Evolutionary conservation across 2,329 filamentous ascomycete species (phyloP).

Genomic region (Tolypocladium nubicola): DNA sequence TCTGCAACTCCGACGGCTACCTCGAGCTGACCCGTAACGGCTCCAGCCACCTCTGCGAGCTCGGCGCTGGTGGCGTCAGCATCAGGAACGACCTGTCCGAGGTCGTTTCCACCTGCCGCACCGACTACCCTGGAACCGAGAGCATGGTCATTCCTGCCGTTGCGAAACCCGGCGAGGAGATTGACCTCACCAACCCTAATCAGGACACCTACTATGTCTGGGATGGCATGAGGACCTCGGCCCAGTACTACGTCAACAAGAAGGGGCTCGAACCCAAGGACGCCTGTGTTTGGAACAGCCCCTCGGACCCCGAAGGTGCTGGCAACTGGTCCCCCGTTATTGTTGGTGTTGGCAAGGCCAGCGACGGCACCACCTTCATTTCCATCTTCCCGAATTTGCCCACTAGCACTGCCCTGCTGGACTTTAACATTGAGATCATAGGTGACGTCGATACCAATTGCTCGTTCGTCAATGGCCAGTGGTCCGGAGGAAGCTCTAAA

Average conservation of each 20-base stretch:
- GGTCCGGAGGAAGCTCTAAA: conserved; percentile 40
- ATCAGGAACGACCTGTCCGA: conserved; percentile 64
- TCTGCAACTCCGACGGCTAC: conserved; percentile 63
- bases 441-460: conserved; percentile 53
- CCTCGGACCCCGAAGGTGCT: conserved; percentile 36
- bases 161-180: conserved; percentile 45
- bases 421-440: conserved; percentile 69
- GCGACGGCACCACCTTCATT: conserved; percentile 58
- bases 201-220: conserved; percentile 66
- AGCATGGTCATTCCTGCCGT: conserved; percentile 71
- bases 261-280: conserved; percentile 54
- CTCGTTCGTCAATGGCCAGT: conserved; percentile 55
- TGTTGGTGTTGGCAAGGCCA: conserved; percentile 66
- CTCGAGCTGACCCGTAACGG: conserved; percentile 64
- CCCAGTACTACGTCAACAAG: conserved; percentile 96
- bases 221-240: conserved; percentile 65
- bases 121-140: conserved; percentile 92
- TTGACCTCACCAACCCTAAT: conserved; percentile 65
- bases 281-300: conserved; percentile 66
- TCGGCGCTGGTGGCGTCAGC: conserved; percentile 58
- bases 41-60: conserved; percentile 63
- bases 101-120: conserved; percentile 73
- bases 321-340: conserved; percentile 87
- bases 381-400: conserved; percentile 79
- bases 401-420: conserved; percentile 56